These are phyloP conservation scores for Taxillus chinensis DNA, from an alignment of 164 flowering plant genomes.

Conservation along the genomic window DNA sequence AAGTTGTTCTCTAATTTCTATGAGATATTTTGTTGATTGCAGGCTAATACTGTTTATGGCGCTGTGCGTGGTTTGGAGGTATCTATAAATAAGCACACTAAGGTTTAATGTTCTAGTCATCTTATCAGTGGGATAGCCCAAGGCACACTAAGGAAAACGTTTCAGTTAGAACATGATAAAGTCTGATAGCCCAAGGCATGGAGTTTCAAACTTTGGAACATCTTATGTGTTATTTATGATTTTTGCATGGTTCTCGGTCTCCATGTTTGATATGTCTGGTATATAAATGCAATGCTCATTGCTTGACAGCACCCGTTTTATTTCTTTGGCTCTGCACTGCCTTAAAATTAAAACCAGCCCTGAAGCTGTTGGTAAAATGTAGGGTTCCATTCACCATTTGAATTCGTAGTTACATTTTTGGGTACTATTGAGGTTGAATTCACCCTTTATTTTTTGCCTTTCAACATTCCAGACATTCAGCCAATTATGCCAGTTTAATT, in stretches of 20 bases:
- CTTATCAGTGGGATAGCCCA: not conserved
- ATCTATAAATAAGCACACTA: not conserved
- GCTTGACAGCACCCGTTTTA: too few species aligned
- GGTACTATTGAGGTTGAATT: not conserved
- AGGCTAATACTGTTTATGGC: slow-evolving; percentile 95
- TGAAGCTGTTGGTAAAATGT: not conserved
- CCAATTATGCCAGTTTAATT: slow-evolving; percentile 83
- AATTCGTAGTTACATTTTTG: not conserved
- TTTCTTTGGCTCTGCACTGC: not conserved
- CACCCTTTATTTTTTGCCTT: not conserved
- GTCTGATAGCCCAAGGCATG: not conserved
- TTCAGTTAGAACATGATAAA: too few species aligned
- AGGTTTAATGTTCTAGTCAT: not conserved
- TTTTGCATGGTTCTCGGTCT: not conserved
- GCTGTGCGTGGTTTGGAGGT: slow-evolving; percentile 95
- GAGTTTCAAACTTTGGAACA: not conserved
- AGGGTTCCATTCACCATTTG: not conserved
- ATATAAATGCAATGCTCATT: too few species aligned
- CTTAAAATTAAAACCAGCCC: not conserved
- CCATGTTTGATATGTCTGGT: not conserved
- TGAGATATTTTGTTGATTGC: slow-evolving; percentile 20
- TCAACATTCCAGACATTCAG: slow-evolving; percentile 65
- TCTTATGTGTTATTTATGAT: not conserved
- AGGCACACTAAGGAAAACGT: not conserved
- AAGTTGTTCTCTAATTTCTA: too few species aligned